These are phyloP conservation scores for Penicillium brasilianum DNA, from an alignment of 2,329 filamentous ascomycete genomes.

Conservation along the genomic window DNA sequence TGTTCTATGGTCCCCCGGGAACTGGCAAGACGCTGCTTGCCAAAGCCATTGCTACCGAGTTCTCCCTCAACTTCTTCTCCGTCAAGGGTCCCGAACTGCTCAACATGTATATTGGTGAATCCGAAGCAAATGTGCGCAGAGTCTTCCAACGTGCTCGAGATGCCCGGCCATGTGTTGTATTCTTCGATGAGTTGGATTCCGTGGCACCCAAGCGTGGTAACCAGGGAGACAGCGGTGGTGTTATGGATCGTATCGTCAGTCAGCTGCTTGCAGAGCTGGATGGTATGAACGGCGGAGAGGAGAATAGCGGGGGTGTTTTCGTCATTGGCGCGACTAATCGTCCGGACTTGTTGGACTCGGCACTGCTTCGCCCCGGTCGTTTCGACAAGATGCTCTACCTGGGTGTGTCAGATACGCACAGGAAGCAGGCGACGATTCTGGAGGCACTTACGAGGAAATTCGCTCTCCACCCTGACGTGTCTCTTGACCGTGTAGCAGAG, in stretches of 20 bases:
- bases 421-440: constrained; percentile 92
- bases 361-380: constrained; percentile 82
- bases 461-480: constrained; percentile 77
- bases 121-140: constrained; percentile 98
- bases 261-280: constrained; percentile 94
- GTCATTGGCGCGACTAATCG: constrained; percentile 96
- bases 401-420: constrained; percentile 93
- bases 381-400: constrained; percentile 99
- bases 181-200: constrained; percentile 96
- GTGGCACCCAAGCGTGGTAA: constrained; percentile 96
- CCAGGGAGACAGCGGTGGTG: constrained; percentile 93
- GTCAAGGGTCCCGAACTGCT: constrained; percentile 98
- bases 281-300: constrained; percentile 93
- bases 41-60: constrained; percentile 99
- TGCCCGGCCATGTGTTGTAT: constrained; percentile 95
- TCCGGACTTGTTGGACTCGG: constrained; percentile 89
- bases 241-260: constrained; percentile 97
- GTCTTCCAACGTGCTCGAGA: constrained; percentile 99
- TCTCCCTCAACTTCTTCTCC: constrained; percentile 98
- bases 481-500: constrained; percentile 74
- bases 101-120: constrained; percentile 99
- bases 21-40: constrained; percentile 99
- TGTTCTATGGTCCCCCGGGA: constrained; percentile 98
- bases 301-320: constrained; percentile 80
- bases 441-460: constrained; percentile 96